These are phyloP conservation scores for Penicillium paradoxum DNA, from an alignment of 495 filamentous ascomycete genomes.

Conservation along the genomic window DNA sequence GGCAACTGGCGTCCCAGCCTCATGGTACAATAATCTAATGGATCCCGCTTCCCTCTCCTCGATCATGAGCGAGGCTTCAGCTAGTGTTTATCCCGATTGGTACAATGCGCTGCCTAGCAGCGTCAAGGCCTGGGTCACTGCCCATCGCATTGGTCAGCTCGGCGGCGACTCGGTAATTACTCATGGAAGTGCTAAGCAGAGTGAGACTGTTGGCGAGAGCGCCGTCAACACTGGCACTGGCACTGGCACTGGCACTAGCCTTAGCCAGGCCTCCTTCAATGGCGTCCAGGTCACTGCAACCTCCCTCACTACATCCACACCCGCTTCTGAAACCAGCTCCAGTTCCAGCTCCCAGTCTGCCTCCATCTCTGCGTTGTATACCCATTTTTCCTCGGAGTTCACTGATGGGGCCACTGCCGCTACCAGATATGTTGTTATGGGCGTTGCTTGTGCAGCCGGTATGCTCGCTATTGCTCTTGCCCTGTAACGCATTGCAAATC, in stretches of 20 bases:
- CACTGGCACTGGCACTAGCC: background rate
- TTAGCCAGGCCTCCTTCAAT: background rate
- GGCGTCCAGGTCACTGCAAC: background rate
- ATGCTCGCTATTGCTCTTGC: slow-evolving; percentile 8
- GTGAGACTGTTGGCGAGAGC: background rate
- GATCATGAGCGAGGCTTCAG: slow-evolving; percentile 8
- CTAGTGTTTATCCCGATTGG: slow-evolving; percentile 22
- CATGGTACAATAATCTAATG: slow-evolving; percentile 12
- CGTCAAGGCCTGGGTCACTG: slow-evolving; percentile 22
- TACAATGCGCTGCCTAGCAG: slow-evolving; percentile 22
- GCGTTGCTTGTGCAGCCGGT: slow-evolving; percentile 13
- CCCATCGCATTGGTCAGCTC: background rate
- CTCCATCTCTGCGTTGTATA: slow-evolving; percentile 3
- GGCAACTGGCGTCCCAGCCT: slow-evolving; percentile 19
- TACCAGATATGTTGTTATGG: slow-evolving; percentile 13
- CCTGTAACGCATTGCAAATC: slow-evolving; percentile 1
- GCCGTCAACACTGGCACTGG: no score
- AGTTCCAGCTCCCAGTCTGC: background rate
- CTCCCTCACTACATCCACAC: background rate
- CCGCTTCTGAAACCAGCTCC: background rate
- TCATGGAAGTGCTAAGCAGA: background rate
- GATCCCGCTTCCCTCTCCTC: slow-evolving; percentile 6
- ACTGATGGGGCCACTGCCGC: slow-evolving; percentile 18
- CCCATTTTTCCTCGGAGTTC: slow-evolving; percentile 12
- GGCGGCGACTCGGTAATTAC: background rate